Base-by-base conservation (phyloP, 2,329 filamentous ascomycete species). In the Aspergillus floridensis region DNA sequence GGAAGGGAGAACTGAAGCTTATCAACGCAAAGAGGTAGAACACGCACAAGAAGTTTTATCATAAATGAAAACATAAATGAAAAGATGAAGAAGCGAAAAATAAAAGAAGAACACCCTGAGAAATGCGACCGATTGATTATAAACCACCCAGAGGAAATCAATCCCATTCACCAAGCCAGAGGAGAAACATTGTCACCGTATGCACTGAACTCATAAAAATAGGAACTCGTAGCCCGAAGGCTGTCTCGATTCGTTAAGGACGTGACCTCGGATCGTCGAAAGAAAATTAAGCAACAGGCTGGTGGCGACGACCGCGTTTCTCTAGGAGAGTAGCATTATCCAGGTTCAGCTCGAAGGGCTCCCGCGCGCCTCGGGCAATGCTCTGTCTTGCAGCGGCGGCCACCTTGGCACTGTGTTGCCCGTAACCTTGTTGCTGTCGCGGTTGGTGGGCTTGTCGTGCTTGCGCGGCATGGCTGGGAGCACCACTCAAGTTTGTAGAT, bases 261-360 rank as follows among this genome's bases (percentile, higher is more conserved):
- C 29, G 41, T 55, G 53, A 55, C 32, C 52, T 32, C 26, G 19
- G 53, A 52, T 8, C 48, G 47, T 52, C 8, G 29, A 52, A 52
- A 32, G 22, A 5, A 4, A 38, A 38, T 63, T 61, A 75, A 22
- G 55, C 66, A 49, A 72, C 72, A 10, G 70, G 65, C 46, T 73
- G 70, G 14, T 75, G 67, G 56, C 72, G 72, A 52, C 73, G 85
- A 29, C 80, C 80, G 64, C 86, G 79, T 67, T 93, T 86, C 32
- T 93, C 93, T 4, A 99, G 80, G 54, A 99, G 77, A 1, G 93
- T 98, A 1, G 95, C 91, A 58, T 95, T 95, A 65, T 96, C 92
- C 41, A 99, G 80, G 71, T 87, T 97, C 50, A 99, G 84, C 76
- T 99, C 95, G 66, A 99, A 99, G 0, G 90, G 87, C 32, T 91